phyloP scores from a whole-genome alignment of 805 yeast genomes.

The Zygosaccharomyces pseudorouxii region DNA sequence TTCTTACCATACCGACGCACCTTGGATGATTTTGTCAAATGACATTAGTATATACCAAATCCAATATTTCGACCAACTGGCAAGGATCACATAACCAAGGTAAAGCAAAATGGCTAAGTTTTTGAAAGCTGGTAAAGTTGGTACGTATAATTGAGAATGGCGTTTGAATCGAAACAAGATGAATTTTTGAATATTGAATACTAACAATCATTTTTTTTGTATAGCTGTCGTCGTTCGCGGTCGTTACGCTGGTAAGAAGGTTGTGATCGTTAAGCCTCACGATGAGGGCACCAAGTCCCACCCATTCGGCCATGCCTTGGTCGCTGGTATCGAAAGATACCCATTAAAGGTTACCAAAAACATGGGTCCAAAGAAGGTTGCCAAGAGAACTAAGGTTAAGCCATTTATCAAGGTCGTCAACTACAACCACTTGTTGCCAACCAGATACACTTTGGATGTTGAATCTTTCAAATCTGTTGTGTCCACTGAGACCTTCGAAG shows the following conservation, averaged over 20 bases:
- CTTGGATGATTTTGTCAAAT: constrained; percentile 5
- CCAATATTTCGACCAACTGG: constrained; percentile 1
- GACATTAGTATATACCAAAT: constrained; percentile 6
- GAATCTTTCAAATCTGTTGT: constrained; percentile 90
- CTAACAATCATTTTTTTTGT: constrained; percentile 28
- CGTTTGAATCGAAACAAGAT: background rate
- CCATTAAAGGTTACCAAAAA: constrained; percentile 95
- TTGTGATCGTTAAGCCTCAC: constrained; percentile 95
- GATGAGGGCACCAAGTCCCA: constrained; percentile 98
- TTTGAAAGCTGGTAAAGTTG: constrained; percentile 99
- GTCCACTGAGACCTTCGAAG: constrained; percentile 89
- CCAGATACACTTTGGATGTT: constrained; percentile 97
- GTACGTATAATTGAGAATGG: constrained; percentile 30
- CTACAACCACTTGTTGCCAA: constrained; percentile 99
- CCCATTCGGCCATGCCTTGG: constrained; percentile 99
- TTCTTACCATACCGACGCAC: constrained; percentile 1
- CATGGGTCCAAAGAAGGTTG: constrained; percentile 93
- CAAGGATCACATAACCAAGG: constrained; percentile 6
- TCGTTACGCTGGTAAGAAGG: constrained; percentile 99
- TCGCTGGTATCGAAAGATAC: constrained; percentile 98
- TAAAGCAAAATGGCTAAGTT: constrained; percentile 82
- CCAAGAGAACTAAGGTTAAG: constrained; percentile 97
- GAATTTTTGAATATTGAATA: constrained; percentile 9
- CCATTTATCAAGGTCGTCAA: constrained; percentile 98
- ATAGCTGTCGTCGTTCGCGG: constrained; percentile 98